Evolutionary conservation across 371 early-diverging fungal species (phyloP).

Genomic region (Rhizopus arrhizus): DNA sequence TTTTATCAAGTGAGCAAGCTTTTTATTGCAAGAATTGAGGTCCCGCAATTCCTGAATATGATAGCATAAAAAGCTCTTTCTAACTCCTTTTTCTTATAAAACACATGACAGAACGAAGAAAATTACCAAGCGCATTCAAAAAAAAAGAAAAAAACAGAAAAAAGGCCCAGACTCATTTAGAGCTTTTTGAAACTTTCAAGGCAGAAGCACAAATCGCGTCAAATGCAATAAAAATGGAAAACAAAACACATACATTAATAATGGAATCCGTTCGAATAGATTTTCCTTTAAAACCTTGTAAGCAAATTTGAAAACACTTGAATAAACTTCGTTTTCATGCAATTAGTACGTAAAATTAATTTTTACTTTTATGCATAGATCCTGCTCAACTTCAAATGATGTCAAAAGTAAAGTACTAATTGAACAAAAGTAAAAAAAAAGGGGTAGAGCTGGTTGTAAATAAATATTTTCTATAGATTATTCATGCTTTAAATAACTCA

Average conservation of each 20-base stretch:
- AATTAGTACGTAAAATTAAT: background rate
- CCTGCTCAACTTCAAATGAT: conserved; percentile 64
- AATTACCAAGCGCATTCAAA: no score
- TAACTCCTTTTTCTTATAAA: background rate
- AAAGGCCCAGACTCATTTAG: no score
- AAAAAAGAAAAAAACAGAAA: no score
- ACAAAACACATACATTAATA: conserved; percentile 15
- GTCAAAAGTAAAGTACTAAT: conserved; percentile 41
- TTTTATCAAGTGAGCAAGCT: no score
- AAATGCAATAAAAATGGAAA: background rate
- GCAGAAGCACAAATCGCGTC: background rate
- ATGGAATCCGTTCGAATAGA: conserved; percentile 48
- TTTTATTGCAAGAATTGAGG: no score
- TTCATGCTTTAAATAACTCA: conserved; percentile 47
- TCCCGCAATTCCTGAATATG: no score
- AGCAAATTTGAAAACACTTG: background rate
- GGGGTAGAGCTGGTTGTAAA: background rate
- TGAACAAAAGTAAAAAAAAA: background rate
- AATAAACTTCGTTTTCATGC: background rate
- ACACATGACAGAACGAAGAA: background rate
- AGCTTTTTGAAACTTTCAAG: background rate
- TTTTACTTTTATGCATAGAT: conserved; percentile 25
- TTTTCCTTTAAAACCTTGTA: conserved; percentile 62
- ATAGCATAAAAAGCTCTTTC: background rate
- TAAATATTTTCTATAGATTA: conserved; percentile 38